These are phyloP conservation scores for Thymus mandschuricus DNA, from an alignment of 257 asterid genomes.

Conservation along the genomic window DNA sequence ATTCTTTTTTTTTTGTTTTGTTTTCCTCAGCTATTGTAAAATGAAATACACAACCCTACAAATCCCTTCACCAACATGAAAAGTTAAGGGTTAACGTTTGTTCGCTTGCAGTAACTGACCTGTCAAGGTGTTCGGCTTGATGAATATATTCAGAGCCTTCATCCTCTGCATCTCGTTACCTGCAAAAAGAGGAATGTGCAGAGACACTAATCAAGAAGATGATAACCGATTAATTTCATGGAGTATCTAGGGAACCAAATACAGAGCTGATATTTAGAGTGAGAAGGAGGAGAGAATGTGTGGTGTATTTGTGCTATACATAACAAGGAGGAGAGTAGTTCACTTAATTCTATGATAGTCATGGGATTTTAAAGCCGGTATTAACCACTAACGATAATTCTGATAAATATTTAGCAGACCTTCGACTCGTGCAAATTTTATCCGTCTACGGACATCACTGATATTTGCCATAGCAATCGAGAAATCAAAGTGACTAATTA, in stretches of 20 bases:
- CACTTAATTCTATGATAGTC: not conserved
- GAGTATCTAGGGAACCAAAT: not conserved
- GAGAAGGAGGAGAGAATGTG: not conserved
- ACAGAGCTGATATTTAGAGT: not conserved
- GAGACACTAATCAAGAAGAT: not conserved
- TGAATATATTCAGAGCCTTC: conserved; percentile 61
- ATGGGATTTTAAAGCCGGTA: not conserved
- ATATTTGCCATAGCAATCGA: not conserved
- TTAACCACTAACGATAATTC: not conserved
- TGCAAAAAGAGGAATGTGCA: conserved; percentile 39
- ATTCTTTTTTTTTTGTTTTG: not conserved
- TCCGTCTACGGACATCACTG: not conserved
- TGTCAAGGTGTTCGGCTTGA: conserved; percentile 47
- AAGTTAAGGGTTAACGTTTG: conserved; percentile 38
- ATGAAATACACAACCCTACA: conserved; percentile 15
- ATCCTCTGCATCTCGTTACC: conserved; percentile 76
- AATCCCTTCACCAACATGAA: conserved; percentile 15
- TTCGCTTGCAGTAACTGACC: conserved; percentile 42
- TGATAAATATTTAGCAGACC: not conserved
- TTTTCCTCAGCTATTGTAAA: not conserved
- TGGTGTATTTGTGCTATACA: too few relatives aligned
- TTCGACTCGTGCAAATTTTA: not conserved
- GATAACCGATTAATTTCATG: not conserved
- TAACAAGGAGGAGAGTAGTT: not conserved
- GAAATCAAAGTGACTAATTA: not conserved